A percentile compares a stretch with the other conserved stretches of the same genome.
Evolutionary conservation across 2,329 filamentous ascomycete species (phyloP).

Genomic region (Coleophoma eucalyptorum): DNA sequence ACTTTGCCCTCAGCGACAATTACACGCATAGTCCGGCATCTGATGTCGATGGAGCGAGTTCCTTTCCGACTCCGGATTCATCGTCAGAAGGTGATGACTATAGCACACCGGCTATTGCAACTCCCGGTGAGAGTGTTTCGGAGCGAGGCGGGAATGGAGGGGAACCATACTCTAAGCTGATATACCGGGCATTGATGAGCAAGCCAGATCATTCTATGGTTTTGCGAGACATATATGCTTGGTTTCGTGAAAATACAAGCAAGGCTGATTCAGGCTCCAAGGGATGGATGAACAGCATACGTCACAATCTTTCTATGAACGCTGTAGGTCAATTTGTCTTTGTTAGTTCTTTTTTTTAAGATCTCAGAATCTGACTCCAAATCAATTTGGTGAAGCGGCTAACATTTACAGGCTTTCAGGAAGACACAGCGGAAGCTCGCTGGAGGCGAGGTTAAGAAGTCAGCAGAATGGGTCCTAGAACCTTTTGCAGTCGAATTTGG

Average conservation of each 20-base stretch:
- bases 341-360: too few relatives aligned
- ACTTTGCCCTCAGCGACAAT: too few relatives aligned
- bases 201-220: slow-evolving; percentile 66
- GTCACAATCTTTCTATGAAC: slow-evolving; percentile 97
- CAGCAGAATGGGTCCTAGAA: slow-evolving; percentile 73
- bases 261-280: slow-evolving; percentile 61
- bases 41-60: slow-evolving; percentile 3
- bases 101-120: too few relatives aligned
- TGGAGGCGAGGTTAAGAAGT: slow-evolving; percentile 57
- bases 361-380: too few relatives aligned
- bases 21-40: too few relatives aligned
- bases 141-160: slow-evolving; percentile 27
- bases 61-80: slow-evolving; percentile 12
- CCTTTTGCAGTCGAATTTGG: slow-evolving; percentile 65
- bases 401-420: slow-evolving; percentile 45
- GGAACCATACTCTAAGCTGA: slow-evolving; percentile 79
- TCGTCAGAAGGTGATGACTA: slow-evolving; percentile 21
- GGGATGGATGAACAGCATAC: slow-evolving; percentile 94
- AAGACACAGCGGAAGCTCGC: slow-evolving; percentile 38
- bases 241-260: slow-evolving; percentile 79
- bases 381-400: neutral
- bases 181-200: slow-evolving; percentile 71
- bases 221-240: slow-evolving; percentile 83
- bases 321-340: slow-evolving; percentile 54
- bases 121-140: neutral